phyloP scores from a whole-genome alignment of 257 asterid species.

The Nicotiana attenuata region DNA sequence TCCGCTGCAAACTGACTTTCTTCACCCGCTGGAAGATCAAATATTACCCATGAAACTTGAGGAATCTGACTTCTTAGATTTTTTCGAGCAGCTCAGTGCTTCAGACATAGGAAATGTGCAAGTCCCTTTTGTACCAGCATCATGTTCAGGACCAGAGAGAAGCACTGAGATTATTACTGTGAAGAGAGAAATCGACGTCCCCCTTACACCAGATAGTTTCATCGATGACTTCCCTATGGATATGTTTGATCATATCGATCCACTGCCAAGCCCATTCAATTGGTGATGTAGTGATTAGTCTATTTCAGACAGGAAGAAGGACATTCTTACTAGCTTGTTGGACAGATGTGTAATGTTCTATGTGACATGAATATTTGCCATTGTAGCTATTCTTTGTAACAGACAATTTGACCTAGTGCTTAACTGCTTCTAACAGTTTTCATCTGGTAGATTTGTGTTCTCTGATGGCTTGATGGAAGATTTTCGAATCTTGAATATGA shows the following conservation, averaged over 20 bases:
- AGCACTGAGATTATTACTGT: conserved; percentile 16
- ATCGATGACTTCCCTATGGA: conserved; percentile 67
- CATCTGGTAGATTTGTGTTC: background rate
- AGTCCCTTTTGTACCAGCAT: conserved; percentile 24
- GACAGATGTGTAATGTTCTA: background rate
- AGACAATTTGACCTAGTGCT: background rate
- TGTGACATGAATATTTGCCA: background rate
- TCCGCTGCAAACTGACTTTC: conserved; percentile 39
- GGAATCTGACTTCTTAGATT: conserved; percentile 41
- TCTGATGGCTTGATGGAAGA: background rate
- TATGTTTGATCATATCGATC: conserved; percentile 56
- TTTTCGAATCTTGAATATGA: too few species aligned
- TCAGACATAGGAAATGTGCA: conserved; percentile 30
- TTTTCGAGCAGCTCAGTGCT: conserved; percentile 32
- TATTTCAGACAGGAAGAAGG: background rate
- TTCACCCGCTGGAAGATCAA: conserved; percentile 32
- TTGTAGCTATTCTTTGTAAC: background rate
- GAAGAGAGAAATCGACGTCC: conserved; percentile 14
- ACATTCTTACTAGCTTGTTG: background rate
- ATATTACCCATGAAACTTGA: conserved; percentile 31
- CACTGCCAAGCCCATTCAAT: conserved; percentile 65
- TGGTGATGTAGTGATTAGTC: conserved; percentile 33
- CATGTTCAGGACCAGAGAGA: conserved; percentile 24
- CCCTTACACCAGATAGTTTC: conserved; percentile 37
- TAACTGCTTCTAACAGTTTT: background rate